Conservation (phyloP, 495 filamentous ascomycete species). For the Chaetomium cochliodes region DNA sequence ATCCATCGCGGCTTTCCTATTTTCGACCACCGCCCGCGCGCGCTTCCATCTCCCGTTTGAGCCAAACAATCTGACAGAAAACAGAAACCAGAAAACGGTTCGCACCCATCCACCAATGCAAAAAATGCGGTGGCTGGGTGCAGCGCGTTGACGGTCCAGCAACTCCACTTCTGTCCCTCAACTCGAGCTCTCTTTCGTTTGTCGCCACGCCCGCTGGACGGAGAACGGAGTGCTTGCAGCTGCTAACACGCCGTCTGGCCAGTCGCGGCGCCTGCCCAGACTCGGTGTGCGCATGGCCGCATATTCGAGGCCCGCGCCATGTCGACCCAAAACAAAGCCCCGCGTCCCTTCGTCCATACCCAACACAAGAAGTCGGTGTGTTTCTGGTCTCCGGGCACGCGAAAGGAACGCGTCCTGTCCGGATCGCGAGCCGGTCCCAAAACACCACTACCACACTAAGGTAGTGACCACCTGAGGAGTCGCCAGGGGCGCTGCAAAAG, state of each 20-base stretch:
- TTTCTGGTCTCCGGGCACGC: slow-evolving; percentile 37
- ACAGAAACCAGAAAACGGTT: slow-evolving; percentile 7
- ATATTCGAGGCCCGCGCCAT: slow-evolving; percentile 40
- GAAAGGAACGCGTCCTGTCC: slow-evolving; percentile 35
- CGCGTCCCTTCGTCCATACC: slow-evolving; percentile 28
- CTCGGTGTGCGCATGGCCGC: slow-evolving; percentile 38
- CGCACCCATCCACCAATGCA: background rate
- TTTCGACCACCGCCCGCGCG: slow-evolving; percentile 5
- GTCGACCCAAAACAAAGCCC: slow-evolving; percentile 33
- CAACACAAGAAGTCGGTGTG: slow-evolving; percentile 37
- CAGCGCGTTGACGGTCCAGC: slow-evolving; percentile 25
- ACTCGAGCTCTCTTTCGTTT: slow-evolving; percentile 21
- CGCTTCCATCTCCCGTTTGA: background rate
- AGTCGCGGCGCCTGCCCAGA: slow-evolving; percentile 33
- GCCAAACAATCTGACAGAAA: slow-evolving; percentile 5
- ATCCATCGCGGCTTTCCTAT: slow-evolving; percentile 16
- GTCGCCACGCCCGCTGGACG: slow-evolving; percentile 18
- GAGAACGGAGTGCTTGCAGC: slow-evolving; percentile 30
- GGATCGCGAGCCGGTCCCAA: slow-evolving; percentile 23
- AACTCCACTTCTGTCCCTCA: slow-evolving; percentile 24
- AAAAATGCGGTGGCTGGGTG: slow-evolving; percentile 38
- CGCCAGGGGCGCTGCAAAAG: slow-evolving; percentile 12
- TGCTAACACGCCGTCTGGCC: slow-evolving; percentile 28
- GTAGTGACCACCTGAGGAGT: background rate
- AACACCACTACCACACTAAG: slow-evolving; percentile 17